Conservation (phyloP, 345 rosid species). For the Acer negundo region DNA sequence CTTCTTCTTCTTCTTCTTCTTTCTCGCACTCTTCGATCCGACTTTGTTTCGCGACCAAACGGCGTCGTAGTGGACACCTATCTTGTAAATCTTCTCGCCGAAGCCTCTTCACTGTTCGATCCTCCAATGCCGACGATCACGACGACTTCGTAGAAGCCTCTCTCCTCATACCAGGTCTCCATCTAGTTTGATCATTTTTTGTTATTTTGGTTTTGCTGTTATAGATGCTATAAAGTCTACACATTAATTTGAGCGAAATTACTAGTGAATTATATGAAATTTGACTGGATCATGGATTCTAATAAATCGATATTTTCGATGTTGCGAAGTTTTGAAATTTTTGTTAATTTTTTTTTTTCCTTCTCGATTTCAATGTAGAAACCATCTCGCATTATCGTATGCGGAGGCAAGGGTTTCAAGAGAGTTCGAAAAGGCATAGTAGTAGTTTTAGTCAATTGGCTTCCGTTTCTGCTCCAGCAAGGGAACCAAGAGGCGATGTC, state of each 20-base stretch:
- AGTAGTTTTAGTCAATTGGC: conserved; percentile 23
- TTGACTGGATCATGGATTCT: too few relatives aligned
- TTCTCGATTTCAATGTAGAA: background rate
- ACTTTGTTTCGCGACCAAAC: conserved; percentile 24
- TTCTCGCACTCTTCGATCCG: conserved; percentile 25
- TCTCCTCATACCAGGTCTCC: conserved; percentile 73
- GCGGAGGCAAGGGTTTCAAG: conserved; percentile 49
- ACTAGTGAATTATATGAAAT: too few relatives aligned
- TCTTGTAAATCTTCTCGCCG: conserved; percentile 47
- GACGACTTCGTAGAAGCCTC: conserved; percentile 65
- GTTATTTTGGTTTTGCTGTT: background rate
- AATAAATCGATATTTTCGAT: too few relatives aligned
- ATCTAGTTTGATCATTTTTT: background rate
- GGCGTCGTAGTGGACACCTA: conserved; percentile 25
- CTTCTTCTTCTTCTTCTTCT: background rate
- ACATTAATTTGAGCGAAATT: too few relatives aligned
- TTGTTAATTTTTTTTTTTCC: background rate
- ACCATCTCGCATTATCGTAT: conserved; percentile 15
- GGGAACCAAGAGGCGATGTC: conserved; percentile 35
- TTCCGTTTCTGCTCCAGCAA: conserved; percentile 23
- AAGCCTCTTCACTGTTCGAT: conserved; percentile 48
- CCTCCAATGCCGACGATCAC: conserved; percentile 36
- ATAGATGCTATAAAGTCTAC: too few relatives aligned
- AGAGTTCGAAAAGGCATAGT: conserved; percentile 35
- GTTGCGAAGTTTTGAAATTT: background rate